phyloP scores from a whole-genome alignment of 2,329 filamentous ascomycete species.

The Ceratocystis cacaofunesta region DNA sequence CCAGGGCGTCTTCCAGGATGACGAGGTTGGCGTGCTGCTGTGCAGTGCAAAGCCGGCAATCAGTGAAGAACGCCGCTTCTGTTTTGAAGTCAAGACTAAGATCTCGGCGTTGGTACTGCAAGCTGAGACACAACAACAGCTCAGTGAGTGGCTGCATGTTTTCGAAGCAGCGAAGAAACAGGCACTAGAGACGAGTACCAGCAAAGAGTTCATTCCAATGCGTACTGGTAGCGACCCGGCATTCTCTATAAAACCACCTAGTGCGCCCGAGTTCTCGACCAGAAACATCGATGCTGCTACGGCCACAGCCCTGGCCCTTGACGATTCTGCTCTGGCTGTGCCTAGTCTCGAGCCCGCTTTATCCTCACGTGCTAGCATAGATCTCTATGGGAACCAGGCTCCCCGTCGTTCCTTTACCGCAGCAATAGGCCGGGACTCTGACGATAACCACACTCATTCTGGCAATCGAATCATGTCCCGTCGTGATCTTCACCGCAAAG shows the following conservation, averaged over 20 bases:
- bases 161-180: constrained; percentile 91
- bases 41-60: constrained; percentile 86
- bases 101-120: constrained; percentile 79
- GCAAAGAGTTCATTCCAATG: constrained; percentile 32
- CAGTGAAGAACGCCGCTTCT: constrained; percentile 86
- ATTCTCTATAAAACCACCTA: constrained; percentile 81
- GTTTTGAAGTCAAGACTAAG: constrained; percentile 97
- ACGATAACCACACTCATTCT: constrained; percentile 4
- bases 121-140: constrained; percentile 77
- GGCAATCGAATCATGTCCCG: constrained; percentile 67
- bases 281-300: constrained; percentile 55
- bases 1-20: constrained; percentile 83
- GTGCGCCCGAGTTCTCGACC: constrained; percentile 79
- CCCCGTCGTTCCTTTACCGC: constrained; percentile 43
- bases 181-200: constrained; percentile 61
- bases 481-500: constrained; percentile 74
- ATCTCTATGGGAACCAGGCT: constrained; percentile 37
- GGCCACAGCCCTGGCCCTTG: constrained; percentile 26
- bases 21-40: constrained; percentile 86
- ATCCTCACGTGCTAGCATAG: constrained; percentile 53
- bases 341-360: constrained; percentile 30
- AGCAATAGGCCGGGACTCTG: constrained; percentile 24
- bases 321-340: constrained; percentile 25
- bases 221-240: constrained; percentile 51
- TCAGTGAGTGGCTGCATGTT: constrained; percentile 88